Base-by-base conservation (phyloP, 208 protist genomes). In the Trypanosoma avium region DNA sequence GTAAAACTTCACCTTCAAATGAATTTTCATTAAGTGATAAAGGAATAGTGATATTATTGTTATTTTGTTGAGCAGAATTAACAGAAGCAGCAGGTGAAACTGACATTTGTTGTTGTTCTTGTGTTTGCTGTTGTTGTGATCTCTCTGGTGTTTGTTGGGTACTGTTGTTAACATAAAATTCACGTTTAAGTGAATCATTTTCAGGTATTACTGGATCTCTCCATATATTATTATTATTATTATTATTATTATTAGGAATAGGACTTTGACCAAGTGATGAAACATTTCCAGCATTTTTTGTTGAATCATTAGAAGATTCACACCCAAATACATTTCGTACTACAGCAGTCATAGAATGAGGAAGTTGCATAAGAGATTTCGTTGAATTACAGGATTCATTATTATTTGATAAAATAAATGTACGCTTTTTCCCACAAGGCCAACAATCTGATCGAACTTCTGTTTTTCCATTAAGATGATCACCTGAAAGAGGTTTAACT, bases 371-470 rank as follows among this genome's bases (percentile, higher is more conserved):
- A 40, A 40, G 7, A 21, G 43, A 29, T 10, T 61, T 26, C 0
- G 38, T n/a, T 32, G 38, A 33, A 1, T 3, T 30, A 38, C 42
- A 42, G 33, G 10, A 38, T 49, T 13, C 9, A 4, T 48, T 47
- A 45, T 32, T n/a, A 33, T 10, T 29, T 2, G 17, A 55, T 13
- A 70, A 63, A 43, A 52, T 5, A 57, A 80, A 86, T 4, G 30
- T 70, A 9, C 60, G 55, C 67, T 86, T 86, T 45, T 71, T 78
- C 10, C 67, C 79, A 64, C 79, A 86, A 7, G 79, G 71, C 79
- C 79, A 86, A 64, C 79, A 86, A 38, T 86, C 79, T 19, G 75
- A 80, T 17, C 79, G 79, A 27, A 86, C 75, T 0, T 27, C 38
- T 15, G 66, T 70, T 67, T 86, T 86, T n/a, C 75, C 79, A 8